Evolutionary conservation across 768 basidiomycete species (phyloP).

Genomic region (Solioccasus polychromus): DNA sequence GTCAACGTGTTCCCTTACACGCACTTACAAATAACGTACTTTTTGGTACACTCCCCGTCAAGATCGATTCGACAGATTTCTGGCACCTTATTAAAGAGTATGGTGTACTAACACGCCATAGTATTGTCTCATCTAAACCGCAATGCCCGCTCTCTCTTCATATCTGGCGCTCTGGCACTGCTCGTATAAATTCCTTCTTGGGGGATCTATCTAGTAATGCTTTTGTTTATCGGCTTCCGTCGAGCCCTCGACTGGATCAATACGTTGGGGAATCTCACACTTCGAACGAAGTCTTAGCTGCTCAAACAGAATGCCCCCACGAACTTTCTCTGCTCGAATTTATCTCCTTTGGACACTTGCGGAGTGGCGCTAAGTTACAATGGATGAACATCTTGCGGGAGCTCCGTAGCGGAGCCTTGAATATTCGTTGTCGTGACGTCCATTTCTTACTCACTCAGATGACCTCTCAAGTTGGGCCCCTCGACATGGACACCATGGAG

Average conservation of each 20-base stretch:
- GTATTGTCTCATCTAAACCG: constrained; percentile 37
- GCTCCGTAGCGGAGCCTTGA: not conserved
- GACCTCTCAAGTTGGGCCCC: not conserved
- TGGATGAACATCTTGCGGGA: not conserved
- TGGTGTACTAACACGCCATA: too few species aligned
- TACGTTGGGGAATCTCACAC: not conserved
- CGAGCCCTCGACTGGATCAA: not conserved
- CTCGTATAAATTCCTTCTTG: constrained; percentile 1
- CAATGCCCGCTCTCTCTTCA: constrained; percentile 32
- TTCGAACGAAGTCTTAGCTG: not conserved
- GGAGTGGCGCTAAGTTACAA: not conserved
- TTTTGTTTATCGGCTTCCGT: not conserved
- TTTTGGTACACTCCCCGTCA: too few species aligned
- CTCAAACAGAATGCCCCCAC: not conserved
- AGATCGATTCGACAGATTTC: too few species aligned
- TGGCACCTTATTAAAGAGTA: too few species aligned
- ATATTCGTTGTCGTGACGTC: not conserved
- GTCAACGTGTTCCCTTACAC: too few species aligned
- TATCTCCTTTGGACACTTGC: not conserved
- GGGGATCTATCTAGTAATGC: not conserved
- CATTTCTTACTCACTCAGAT: not conserved
- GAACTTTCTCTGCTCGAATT: not conserved
- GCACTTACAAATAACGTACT: too few species aligned
- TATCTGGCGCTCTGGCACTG: constrained; percentile 39
- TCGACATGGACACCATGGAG: not conserved